These are phyloP conservation scores for Aspergillus sclerotialis DNA, from an alignment of 2,329 filamentous ascomycete species.

Conservation along the genomic window DNA sequence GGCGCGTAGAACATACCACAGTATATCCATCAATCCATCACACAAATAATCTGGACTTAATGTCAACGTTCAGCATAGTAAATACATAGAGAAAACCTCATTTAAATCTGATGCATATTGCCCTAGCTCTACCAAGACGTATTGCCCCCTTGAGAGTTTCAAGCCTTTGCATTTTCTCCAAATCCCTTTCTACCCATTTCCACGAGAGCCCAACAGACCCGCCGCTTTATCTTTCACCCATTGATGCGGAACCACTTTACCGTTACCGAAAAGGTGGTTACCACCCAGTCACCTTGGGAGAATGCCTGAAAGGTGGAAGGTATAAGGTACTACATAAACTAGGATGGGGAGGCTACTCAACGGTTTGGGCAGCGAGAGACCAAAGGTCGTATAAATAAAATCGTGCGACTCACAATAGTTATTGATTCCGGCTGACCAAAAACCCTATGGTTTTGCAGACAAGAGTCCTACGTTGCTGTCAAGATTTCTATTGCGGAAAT, in stretches of 20 bases:
- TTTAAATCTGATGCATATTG: too few species aligned
- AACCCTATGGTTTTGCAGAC: conserved; percentile 5
- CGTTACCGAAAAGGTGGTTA: conserved; percentile 22
- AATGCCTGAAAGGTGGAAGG: conserved; percentile 19
- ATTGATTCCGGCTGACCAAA: neutral
- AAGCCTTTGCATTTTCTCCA: too few species aligned
- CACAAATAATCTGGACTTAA: too few species aligned
- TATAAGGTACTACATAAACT: conserved; percentile 34
- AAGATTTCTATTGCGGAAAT: conserved; percentile 16
- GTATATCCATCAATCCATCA: too few species aligned
- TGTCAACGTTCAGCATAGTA: too few species aligned
- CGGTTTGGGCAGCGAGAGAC: conserved; percentile 30
- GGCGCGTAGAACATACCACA: too few species aligned
- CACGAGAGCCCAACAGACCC: too few species aligned
- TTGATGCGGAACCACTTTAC: conserved; percentile 18
- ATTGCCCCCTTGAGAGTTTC: too few species aligned
- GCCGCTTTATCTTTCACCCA: too few species aligned
- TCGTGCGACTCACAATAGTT: neutral
- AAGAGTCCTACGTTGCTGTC: conserved; percentile 16
- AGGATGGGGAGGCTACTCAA: conserved; percentile 29
- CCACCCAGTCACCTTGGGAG: conserved; percentile 26
- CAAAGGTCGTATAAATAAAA: conserved; percentile 10
- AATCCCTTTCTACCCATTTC: too few species aligned
- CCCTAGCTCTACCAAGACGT: too few species aligned
- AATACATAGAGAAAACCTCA: too few species aligned